Percentiles rank a stretch among this genome's conserved stretches.
These are phyloP conservation scores for Lolium rigidum DNA, from an alignment of 176 grass and related monocot species.

Conservation along the genomic window DNA sequence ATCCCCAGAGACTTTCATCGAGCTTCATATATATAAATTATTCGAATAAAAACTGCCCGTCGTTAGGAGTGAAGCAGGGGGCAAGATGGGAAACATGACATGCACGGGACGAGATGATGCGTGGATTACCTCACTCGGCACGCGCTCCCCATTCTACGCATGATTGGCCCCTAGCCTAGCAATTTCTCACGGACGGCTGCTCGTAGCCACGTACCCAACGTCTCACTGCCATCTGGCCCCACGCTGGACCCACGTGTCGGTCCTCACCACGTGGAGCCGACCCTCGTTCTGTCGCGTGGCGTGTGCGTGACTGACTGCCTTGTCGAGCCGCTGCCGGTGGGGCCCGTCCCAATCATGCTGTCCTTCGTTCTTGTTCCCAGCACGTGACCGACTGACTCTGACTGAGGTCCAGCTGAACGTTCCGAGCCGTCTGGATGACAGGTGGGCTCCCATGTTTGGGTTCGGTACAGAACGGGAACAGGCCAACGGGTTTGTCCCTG, in stretches of 20 bases:
- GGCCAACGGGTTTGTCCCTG: too few species aligned
- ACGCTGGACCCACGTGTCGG: neutral
- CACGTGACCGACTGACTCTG: too few species aligned
- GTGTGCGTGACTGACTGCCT: neutral
- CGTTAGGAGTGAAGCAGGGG: neutral
- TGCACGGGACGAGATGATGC: conserved; percentile 6
- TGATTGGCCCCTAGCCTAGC: neutral
- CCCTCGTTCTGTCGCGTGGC: neutral
- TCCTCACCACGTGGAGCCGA: neutral
- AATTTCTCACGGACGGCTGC: neutral
- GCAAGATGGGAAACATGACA: neutral
- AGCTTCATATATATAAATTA: too few species aligned
- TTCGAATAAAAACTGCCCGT: too few species aligned
- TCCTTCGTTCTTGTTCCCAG: too few species aligned
- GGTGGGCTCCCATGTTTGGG: too few species aligned
- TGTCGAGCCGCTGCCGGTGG: neutral
- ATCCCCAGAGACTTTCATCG: too few species aligned
- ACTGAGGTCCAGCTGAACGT: too few species aligned
- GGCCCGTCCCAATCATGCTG: neutral
- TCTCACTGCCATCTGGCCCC: neutral
- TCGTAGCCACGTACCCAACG: neutral
- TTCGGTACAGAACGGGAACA: too few species aligned
- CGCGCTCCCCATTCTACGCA: neutral
- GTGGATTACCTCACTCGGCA: conserved; percentile 41
- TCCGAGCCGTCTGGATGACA: too few species aligned